These are phyloP conservation scores for Phytophthora boehmeriae DNA, from an alignment of 352 stramenopile genomes.

Conservation along the genomic window DNA sequence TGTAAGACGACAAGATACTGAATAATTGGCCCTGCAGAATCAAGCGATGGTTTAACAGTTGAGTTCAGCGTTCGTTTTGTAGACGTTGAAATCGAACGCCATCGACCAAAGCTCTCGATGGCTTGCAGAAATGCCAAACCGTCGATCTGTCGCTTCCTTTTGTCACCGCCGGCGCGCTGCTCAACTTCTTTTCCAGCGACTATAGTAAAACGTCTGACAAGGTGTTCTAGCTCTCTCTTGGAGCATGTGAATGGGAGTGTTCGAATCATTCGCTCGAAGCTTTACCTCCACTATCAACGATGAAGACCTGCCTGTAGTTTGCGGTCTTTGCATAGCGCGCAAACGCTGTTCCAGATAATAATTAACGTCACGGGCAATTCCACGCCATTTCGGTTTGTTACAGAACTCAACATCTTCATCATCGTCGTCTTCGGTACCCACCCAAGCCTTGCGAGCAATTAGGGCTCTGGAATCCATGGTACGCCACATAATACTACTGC, in stretches of 20 bases:
- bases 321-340: constrained; percentile 20
- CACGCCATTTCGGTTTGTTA: constrained; percentile 46
- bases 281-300: constrained; percentile 33
- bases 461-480: background rate
- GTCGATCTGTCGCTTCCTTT: constrained; percentile 21
- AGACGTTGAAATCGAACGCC: constrained; percentile 30
- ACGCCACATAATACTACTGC: constrained; percentile 18
- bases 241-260: constrained; percentile 47
- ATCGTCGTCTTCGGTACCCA: constrained; percentile 31
- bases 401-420: constrained; percentile 1
- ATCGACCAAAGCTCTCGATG: constrained; percentile 43
- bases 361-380: constrained; percentile 47
- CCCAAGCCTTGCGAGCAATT: constrained; percentile 23
- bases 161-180: background rate
- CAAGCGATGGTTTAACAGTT: constrained; percentile 32
- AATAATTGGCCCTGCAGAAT: constrained; percentile 43
- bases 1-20: constrained; percentile 57
- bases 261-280: constrained; percentile 46
- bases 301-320: background rate
- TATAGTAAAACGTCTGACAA: constrained; percentile 32
- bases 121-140: constrained; percentile 42
- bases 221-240: constrained; percentile 34
- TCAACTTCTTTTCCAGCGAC: background rate
- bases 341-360: constrained; percentile 50
- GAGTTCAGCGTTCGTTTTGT: constrained; percentile 13